Evolutionary conservation across 108 stramenopile genomes (phyloP).

Genomic region (Ochromonas danica): DNA sequence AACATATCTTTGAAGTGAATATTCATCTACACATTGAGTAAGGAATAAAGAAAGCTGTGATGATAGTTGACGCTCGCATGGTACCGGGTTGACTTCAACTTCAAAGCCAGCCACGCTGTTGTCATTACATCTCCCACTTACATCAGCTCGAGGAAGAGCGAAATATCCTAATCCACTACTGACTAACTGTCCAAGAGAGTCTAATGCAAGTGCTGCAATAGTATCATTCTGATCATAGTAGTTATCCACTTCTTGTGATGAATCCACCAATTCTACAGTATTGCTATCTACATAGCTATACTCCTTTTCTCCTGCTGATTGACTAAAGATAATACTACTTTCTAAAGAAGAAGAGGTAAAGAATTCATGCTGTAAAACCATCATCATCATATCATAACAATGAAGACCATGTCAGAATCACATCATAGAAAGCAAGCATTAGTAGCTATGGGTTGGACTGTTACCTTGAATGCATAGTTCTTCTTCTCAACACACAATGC

Average conservation of each 20-base stretch:
- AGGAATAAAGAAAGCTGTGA: background rate
- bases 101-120: conserved; percentile 41
- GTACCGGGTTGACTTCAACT: background rate
- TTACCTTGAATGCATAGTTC: conserved; percentile 11
- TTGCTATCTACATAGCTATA: background rate
- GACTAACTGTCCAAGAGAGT: background rate
- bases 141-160: conserved; percentile 43
- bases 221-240: conserved; percentile 36
- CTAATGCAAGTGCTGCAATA: background rate
- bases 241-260: background rate
- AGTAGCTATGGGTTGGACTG: no score
- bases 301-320: conserved; percentile 13
- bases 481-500: conserved; percentile 23
- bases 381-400: no score
- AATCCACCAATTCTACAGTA: background rate
- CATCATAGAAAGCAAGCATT: no score
- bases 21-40: background rate
- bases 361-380: no score
- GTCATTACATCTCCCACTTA: conserved; percentile 43
- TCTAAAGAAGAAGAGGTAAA: no score
- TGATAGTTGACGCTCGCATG: background rate
- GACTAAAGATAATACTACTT: background rate
- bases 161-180: background rate
- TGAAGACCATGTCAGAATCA: no score
- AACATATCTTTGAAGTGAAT: background rate